These are phyloP conservation scores for Eutrema japonicum DNA, from an alignment of 345 rosid genomes.

Conservation along the genomic window DNA sequence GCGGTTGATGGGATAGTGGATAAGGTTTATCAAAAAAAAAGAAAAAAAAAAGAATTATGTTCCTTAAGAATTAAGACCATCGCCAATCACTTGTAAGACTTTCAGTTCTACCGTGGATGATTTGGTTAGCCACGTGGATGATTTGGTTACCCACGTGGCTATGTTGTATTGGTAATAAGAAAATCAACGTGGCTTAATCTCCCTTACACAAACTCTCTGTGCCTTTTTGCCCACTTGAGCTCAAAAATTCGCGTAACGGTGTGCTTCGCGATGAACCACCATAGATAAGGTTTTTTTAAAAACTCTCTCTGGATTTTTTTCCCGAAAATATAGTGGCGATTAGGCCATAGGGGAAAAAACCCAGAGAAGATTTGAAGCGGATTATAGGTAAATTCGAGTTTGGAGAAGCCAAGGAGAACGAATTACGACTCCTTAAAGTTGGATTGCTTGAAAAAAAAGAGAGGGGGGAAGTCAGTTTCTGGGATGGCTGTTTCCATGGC, in stretches of 20 bases:
- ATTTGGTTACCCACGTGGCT: conserved; percentile 36
- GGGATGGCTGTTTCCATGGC: conserved; percentile 55
- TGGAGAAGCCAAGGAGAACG: conserved; percentile 34
- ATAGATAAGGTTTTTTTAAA: conserved; percentile 38
- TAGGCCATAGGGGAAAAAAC: neutral
- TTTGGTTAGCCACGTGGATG: conserved; percentile 33
- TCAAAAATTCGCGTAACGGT: conserved; percentile 27
- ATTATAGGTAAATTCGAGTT: conserved; percentile 27
- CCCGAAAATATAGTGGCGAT: neutral
- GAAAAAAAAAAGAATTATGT: too few relatives aligned
- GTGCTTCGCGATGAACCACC: conserved; percentile 39
- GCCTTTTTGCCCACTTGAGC: conserved; percentile 26
- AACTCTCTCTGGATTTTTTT: too few relatives aligned
- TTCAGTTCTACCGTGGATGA: neutral
- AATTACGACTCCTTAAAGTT: conserved; percentile 47
- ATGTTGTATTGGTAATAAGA: conserved; percentile 2
- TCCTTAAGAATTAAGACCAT: too few relatives aligned
- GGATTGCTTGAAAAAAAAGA: conserved; percentile 46
- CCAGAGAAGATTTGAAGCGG: conserved; percentile 13
- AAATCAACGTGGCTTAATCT: conserved; percentile 44
- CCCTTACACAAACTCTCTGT: conserved; percentile 35
- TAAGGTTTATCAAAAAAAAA: too few relatives aligned
- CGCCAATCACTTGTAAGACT: too few relatives aligned
- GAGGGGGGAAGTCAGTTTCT: conserved; percentile 21
- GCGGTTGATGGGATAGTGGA: too few relatives aligned